Evolutionary conservation across 495 filamentous ascomycete species (phyloP).

Genomic region (Cercophora samala): DNA sequence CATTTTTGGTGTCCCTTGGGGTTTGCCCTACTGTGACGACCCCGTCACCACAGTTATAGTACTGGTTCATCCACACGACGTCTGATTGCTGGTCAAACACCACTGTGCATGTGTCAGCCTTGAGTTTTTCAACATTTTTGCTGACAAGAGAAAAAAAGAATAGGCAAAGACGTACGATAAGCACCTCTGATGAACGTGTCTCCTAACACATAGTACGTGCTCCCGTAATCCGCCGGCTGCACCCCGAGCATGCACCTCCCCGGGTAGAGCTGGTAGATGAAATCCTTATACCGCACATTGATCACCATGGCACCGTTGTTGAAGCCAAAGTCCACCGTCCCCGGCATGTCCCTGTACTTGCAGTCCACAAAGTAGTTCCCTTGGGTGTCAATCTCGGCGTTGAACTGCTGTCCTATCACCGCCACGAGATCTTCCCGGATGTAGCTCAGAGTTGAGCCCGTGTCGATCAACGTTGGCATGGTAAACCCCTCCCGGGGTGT

Average conservation of each 20-base stretch:
- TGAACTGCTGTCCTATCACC: constrained; percentile 34
- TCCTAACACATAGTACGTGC: constrained; percentile 39
- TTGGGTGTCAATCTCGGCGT: constrained; percentile 33
- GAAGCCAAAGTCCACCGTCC: constrained; percentile 46
- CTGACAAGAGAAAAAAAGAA: neutral
- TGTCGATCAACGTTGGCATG: constrained; percentile 41
- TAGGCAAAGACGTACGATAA: constrained; percentile 35
- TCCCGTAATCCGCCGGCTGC: constrained; percentile 36
- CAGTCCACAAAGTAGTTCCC: constrained; percentile 44
- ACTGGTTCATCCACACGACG: constrained; percentile 46
- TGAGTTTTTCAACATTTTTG: constrained; percentile 10
- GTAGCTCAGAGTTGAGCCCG: constrained; percentile 43
- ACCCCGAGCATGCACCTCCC: constrained; percentile 42
- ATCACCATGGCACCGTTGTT: constrained; percentile 43
- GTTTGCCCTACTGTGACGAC: constrained; percentile 27
- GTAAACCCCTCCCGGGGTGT: constrained; percentile 35
- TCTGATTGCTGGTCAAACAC: constrained; percentile 46
- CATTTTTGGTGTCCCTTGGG: constrained; percentile 21
- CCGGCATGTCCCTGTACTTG: constrained; percentile 30
- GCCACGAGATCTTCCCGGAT: constrained; percentile 39
- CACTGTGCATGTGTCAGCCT: constrained; percentile 26
- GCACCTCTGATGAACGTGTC: constrained; percentile 45
- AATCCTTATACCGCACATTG: constrained; percentile 44
- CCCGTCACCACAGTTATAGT: constrained; percentile 41
- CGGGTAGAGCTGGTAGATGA: constrained; percentile 40